Evolutionary conservation across 1,284 basidiomycete genomes (phyloP).

Genomic region (Gomphus bonarii): DNA sequence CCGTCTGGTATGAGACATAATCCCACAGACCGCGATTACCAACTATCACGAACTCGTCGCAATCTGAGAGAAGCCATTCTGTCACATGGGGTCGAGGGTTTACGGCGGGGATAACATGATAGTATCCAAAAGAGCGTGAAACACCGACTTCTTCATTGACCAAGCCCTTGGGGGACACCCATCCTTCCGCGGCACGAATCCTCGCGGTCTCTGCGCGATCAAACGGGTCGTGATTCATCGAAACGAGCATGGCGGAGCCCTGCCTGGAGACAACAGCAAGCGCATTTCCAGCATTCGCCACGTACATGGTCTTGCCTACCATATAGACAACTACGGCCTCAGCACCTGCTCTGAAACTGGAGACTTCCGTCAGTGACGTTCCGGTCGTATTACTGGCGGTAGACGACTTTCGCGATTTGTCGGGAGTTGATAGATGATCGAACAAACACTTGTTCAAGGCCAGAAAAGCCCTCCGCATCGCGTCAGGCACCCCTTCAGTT

Average conservation of each 20-base stretch:
- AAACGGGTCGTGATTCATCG: conserved; percentile 85
- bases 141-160: conserved; percentile 91
- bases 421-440: conserved; percentile 41
- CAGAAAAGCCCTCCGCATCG: conserved; percentile 79
- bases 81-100: conserved; percentile 82
- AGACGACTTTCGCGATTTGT: conserved; percentile 56
- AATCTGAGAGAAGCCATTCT: conserved; percentile 63
- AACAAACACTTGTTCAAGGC: conserved; percentile 73
- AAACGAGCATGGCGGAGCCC: conserved; percentile 69
- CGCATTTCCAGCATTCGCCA: conserved; percentile 87
- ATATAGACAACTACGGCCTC: conserved; percentile 87
- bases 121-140: conserved; percentile 92
- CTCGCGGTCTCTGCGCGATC: conserved; percentile 78
- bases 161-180: conserved; percentile 89
- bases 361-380: conserved; percentile 8
- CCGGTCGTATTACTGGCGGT: conserved; percentile 38
- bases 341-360: conserved; percentile 56
- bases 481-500: conserved; percentile 59
- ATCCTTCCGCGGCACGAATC: conserved; percentile 89
- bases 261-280: conserved; percentile 84
- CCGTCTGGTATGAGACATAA: conserved; percentile 89
- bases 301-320: conserved; percentile 70
- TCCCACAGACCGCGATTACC: conserved; percentile 94
- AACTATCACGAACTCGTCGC: conserved; percentile 95
- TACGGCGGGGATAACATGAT: conserved; percentile 83